Evolutionary conservation across 108 stramenopile genomes (phyloP), one percentile per base, ranked within the genome.

Genomic region (Pseudonitzschia delicatissima): DNA sequence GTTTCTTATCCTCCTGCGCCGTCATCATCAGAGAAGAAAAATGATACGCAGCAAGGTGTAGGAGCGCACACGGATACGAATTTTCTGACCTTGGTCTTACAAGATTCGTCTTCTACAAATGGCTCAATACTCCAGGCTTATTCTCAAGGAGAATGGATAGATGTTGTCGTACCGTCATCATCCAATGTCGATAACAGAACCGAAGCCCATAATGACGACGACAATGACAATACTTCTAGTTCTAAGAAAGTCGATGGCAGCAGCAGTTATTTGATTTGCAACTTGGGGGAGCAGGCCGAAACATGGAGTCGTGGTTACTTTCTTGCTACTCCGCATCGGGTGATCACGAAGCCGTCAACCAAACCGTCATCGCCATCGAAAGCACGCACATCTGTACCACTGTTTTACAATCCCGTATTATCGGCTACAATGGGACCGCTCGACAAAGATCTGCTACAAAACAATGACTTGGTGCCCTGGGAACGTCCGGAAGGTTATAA

Each of bases 51-150:
- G 12, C 72, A 79, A 23, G 87, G 87, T 4, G 87, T 88, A 12
- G 87, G 87, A 20, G 73, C 78, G 9, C 87, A 88, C 61, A 82
- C 85, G 13, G 87, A 88, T 59, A 73, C 73, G 53, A 84, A 84
- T 37, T 88, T 83, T 28, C 52, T 88, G 60, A 86, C 87, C 12
- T 44, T 88, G 25, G 71, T 88, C 5, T 52, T 72, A 5, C 84
- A 85, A 72, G 84, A 88, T 64, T 1, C 31, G 58, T 37, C 36
- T 20, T 57, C 42, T 8, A 36, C 34, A 3, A n/a, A n/a, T n/a
- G 67, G 64, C 31, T 80, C 78, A 37, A 82, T 81, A 9, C 66
- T 87, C 23, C 87, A 87, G 69, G 87, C 80, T 17, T 72, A 62
- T 65, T 72, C 65, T 4, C 71, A 82, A 57, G 87, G 87, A 5